phyloP scores from a whole-genome alignment of 2,329 filamentous ascomycete genomes.

The Bipolaris cookei region DNA sequence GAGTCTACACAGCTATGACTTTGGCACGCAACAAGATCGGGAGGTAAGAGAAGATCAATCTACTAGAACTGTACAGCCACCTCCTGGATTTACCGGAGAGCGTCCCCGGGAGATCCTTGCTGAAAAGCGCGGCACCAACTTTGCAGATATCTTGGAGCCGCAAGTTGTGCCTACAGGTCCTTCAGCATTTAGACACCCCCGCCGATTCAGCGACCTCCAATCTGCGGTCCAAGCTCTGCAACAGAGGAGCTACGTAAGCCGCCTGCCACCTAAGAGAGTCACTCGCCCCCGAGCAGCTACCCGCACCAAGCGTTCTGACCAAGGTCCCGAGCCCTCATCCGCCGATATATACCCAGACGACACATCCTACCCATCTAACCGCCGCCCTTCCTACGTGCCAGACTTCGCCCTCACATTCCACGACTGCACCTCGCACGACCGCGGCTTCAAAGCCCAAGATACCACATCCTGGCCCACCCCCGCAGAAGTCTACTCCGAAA shows the following conservation, averaged over 20 bases:
- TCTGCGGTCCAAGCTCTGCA: not conserved
- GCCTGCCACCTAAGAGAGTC: conserved; percentile 1
- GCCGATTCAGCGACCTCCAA: conserved; percentile 8
- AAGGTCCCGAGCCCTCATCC: conserved; percentile 38
- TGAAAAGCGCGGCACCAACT: conserved; percentile 2
- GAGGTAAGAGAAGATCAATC: not conserved
- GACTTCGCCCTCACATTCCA: not conserved
- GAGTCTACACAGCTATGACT: not conserved
- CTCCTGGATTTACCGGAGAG: conserved; percentile 18
- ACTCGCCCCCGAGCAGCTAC: conserved; percentile 13
- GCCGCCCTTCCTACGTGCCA: not conserved
- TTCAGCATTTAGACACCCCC: conserved; percentile 1
- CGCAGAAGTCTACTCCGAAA: conserved; percentile 19
- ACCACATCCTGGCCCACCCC: conserved; percentile 25
- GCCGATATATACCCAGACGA: conserved; percentile 45
- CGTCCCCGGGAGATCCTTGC: conserved; percentile 12
- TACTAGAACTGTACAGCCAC: conserved; percentile 15
- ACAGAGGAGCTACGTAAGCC: conserved; percentile 1
- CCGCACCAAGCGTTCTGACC: conserved; percentile 34
- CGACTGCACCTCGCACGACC: not conserved
- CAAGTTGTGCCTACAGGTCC: conserved; percentile 3
- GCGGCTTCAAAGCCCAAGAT: conserved; percentile 3
- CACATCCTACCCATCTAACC: conserved; percentile 15
- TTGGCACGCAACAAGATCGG: not conserved
- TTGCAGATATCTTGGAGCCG: not conserved